Conservation (phyloP, 345 rosid genomes). For the Populus pruinosa region DNA sequence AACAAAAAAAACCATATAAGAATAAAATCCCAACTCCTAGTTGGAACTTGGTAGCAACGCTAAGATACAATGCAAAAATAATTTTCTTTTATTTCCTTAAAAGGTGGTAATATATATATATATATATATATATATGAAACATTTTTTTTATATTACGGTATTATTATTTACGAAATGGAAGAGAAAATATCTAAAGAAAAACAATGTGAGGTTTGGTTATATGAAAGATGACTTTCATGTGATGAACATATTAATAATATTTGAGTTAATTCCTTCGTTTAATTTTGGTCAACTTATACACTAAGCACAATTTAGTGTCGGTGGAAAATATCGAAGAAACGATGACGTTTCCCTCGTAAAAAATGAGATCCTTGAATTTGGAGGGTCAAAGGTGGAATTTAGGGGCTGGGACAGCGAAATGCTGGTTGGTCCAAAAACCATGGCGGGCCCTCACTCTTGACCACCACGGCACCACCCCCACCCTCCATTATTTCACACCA, state of each 20-base stretch:
- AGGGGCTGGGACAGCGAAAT: constrained; percentile 4
- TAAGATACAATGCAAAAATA: too few species aligned
- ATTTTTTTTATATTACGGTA: too few species aligned
- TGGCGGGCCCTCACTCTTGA: constrained; percentile 9
- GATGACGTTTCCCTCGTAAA: neutral
- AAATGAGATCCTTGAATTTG: neutral
- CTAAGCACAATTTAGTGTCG: neutral
- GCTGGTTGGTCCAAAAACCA: constrained; percentile 25
- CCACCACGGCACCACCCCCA: neutral
- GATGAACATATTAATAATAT: neutral
- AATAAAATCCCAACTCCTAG: too few species aligned
- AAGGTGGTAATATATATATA: too few species aligned
- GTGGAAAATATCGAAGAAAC: neutral
- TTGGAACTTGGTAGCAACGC: too few species aligned
- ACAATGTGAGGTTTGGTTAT: neutral
- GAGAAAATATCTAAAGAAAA: neutral
- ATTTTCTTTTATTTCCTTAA: too few species aligned
- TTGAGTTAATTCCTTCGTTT: neutral
- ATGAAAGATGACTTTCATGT: neutral
- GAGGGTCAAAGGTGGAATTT: neutral
- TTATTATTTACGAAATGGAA: too few species aligned
- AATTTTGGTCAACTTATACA: neutral
- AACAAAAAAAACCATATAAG: too few species aligned
- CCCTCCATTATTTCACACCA: neutral
- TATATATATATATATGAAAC: too few species aligned